Base-by-base conservation (phyloP, 2,329 filamentous ascomycete genomes). In the Epichloe sylvatica region DNA sequence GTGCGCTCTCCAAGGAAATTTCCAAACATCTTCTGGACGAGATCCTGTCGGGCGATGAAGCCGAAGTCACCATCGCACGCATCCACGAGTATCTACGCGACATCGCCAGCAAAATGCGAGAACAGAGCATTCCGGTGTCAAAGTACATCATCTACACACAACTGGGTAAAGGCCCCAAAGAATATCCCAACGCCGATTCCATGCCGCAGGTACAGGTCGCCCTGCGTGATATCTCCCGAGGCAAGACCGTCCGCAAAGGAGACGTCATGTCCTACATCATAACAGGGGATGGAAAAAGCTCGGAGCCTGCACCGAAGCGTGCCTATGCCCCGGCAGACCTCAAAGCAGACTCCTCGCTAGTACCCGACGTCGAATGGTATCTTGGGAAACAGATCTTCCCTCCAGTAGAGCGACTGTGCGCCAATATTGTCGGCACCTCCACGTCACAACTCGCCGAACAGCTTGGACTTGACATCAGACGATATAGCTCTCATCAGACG, bases 131-230 rank as follows among this genome's bases (percentile, higher is more conserved):
- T 42, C 84, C 87, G 0, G 71, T 78, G 4, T 80, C 84, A 58
- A 96, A 96, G 71, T 98, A 97, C 70, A 94, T 90, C 59, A 98
- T 98, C 64, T 95, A 88, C 67, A 97, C 91, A 7, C 94, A 97
- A 73, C 85, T 98, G 50, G 92, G 92, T 57, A 98, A 98, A 65
- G 79, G 83, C 35, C 92, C 92, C 2, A 83, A 84, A 54, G 90
- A 97, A 55, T 98, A 98, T 60, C 91, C 91, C 49, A 95, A 96
- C 62, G 86, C 83, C 48, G 87, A 91, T 63, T 86, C 82, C 39
- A 97, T 98, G 92, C 92, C 92, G 3, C 91, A 95, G 51, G 91
- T 95, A 1, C 92, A 98, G 64, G 92, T 98, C 6, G 92, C 92
- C 7, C 76, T 97, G 21, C 84, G 89, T 39, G 87, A 94, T 55